Evolutionary conservation across 768 basidiomycete species (phyloP).

Genomic region (Lactarius indigo): DNA sequence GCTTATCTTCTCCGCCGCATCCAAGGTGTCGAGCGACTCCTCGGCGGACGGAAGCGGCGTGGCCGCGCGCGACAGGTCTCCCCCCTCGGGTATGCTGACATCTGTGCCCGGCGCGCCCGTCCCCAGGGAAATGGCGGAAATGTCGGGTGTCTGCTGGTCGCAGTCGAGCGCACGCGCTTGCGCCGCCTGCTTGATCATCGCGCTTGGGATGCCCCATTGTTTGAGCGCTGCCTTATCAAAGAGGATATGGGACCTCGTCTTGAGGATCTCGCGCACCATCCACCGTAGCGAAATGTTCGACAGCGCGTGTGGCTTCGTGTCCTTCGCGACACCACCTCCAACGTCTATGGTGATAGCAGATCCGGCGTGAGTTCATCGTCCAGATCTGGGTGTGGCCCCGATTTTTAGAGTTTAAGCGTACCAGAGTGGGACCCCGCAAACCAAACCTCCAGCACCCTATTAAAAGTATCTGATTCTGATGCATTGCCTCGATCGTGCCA

Average conservation of each 20-base stretch:
- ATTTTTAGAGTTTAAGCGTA: not conserved
- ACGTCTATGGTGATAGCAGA: constrained; percentile 7
- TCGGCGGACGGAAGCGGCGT: not conserved
- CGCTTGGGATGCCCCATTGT: constrained; percentile 12
- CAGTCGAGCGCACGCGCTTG: not conserved
- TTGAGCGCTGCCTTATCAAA: constrained; percentile 15
- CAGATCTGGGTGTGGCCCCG: not conserved
- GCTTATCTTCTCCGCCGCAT: constrained; percentile 47
- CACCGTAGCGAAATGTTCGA: constrained; percentile 24
- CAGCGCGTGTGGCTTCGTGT: constrained; percentile 12
- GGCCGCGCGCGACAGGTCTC: not conserved
- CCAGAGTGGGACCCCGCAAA: constrained; percentile 23
- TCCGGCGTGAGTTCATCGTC: not conserved
- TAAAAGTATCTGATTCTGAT: not conserved
- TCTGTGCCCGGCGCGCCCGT: no score
- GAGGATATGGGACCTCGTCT: constrained; percentile 11
- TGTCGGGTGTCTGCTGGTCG: not conserved
- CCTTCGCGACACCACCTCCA: constrained; percentile 17
- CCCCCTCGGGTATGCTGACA: not conserved
- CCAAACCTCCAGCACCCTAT: constrained; percentile 22
- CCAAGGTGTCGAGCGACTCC: constrained; percentile 16
- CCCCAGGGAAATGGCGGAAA: no score
- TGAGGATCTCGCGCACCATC: constrained; percentile 25
- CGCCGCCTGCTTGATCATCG: not conserved
- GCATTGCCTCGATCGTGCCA: no score